phyloP scores from a whole-genome alignment of 306 rosid species.

The Inga leiocalycina region DNA sequence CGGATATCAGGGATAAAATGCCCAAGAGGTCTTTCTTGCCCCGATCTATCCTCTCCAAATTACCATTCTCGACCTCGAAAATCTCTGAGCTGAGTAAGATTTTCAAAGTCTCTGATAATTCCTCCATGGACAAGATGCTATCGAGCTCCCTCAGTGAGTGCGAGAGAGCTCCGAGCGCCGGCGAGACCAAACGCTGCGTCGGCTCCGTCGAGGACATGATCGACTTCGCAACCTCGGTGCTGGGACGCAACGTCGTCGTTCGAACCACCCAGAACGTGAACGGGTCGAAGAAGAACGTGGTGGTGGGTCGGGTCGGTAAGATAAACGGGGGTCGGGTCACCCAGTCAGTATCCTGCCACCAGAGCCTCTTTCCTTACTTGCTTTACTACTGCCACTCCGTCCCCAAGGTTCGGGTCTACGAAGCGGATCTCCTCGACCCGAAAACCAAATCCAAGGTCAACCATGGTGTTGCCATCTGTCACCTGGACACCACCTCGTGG shows the following conservation, averaged over 20 bases:
- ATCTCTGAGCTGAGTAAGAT: slow-evolving; percentile 56
- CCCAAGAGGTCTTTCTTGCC: slow-evolving; percentile 94
- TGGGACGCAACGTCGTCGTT: slow-evolving; percentile 77
- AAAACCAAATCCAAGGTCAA: slow-evolving; percentile 60
- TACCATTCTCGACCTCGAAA: slow-evolving; percentile 80
- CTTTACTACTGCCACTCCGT: slow-evolving; percentile 95
- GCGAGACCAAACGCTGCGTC: slow-evolving; percentile 91
- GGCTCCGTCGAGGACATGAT: slow-evolving; percentile 90
- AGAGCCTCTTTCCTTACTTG: slow-evolving; percentile 85
- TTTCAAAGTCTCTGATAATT: slow-evolving; percentile 75
- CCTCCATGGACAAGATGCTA: slow-evolving; percentile 80
- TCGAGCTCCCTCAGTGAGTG: slow-evolving; percentile 64
- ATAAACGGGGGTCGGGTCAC: slow-evolving; percentile 85
- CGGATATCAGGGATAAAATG: slow-evolving; percentile 86
- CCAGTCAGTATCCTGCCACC: slow-evolving; percentile 92
- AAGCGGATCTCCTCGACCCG: slow-evolving; percentile 82
- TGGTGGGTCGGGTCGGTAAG: slow-evolving; percentile 66
- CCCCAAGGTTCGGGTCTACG: slow-evolving; percentile 91
- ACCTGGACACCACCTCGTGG: slow-evolving; percentile 88
- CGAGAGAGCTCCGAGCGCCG: slow-evolving; percentile 70
- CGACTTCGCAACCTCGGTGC: slow-evolving; percentile 77
- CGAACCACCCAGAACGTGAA: slow-evolving; percentile 61
- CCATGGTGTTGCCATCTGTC: slow-evolving; percentile 88
- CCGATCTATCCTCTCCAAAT: slow-evolving; percentile 69
- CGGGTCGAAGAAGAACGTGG: slow-evolving; percentile 64